Evolutionary conservation across 23 red algal genomes (phyloP).

Genomic region (Gracilaria vermiculophylla): DNA sequence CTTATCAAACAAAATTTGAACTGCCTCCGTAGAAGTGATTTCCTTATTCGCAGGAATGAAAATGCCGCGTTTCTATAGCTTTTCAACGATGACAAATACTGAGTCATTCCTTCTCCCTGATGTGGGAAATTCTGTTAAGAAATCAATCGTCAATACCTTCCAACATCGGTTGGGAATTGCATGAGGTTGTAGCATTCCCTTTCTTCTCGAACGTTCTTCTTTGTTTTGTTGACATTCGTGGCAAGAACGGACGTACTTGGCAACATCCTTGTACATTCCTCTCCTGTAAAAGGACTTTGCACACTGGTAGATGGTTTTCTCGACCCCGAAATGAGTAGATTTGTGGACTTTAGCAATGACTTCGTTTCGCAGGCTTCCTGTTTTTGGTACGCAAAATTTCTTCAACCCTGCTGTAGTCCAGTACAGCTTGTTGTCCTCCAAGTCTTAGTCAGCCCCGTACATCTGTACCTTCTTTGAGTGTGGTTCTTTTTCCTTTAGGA

Average conservation of each 20-base stretch:
- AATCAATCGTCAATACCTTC: slow-evolving; percentile 16
- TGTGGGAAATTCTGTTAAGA: slow-evolving; percentile 11
- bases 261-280: slow-evolving; percentile 24
- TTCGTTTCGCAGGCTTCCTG: background rate
- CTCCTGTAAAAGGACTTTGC: background rate
- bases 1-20: background rate
- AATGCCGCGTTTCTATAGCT: slow-evolving; percentile 18
- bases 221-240: slow-evolving; percentile 13
- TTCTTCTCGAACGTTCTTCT: background rate
- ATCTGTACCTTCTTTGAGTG: background rate
- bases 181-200: slow-evolving; percentile 9
- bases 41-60: background rate
- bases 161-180: slow-evolving; percentile 6
- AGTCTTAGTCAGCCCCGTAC: background rate
- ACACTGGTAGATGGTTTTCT: background rate
- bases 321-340: background rate
- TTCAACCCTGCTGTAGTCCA: background rate
- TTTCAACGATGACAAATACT: slow-evolving; percentile 25
- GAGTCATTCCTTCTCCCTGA: background rate
- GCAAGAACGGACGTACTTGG: background rate
- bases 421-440: background rate
- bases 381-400: background rate
- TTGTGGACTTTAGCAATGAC: background rate
- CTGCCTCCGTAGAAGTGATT: background rate
- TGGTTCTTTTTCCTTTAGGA: background rate